phyloP scores from a whole-genome alignment of 306 rosid genomes.

The Quercus cerris region DNA sequence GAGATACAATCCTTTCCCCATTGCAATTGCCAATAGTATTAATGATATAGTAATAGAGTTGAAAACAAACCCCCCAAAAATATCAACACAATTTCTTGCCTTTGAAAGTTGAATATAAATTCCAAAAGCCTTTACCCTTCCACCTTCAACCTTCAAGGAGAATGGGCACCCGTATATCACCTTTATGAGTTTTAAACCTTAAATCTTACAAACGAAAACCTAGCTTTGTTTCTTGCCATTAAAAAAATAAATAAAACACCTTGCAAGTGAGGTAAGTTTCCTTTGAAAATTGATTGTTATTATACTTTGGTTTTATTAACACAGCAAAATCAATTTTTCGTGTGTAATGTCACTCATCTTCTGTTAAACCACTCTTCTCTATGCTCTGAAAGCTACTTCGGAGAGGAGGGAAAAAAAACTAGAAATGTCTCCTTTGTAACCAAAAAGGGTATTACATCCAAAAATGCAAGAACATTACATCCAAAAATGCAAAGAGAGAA shows the following conservation, averaged over 20 bases:
- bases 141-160: neutral
- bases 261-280: conserved; percentile 2
- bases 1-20: neutral
- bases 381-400: neutral
- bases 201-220: neutral
- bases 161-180: neutral
- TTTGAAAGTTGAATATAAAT: neutral
- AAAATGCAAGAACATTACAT: neutral
- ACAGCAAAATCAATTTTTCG: neutral
- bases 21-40: neutral
- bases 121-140: neutral
- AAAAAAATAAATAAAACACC: neutral
- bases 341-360: neutral
- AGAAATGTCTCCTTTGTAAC: neutral
- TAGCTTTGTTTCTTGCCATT: neutral
- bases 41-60: neutral
- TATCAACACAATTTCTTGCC: neutral
- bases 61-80: neutral
- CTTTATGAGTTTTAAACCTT: neutral
- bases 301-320: neutral
- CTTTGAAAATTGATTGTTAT: neutral
- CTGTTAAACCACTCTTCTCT: neutral
- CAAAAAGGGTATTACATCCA: neutral
- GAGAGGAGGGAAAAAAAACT: neutral
- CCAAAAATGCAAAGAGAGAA: neutral